Evolutionary conservation across 352 stramenopile genomes (phyloP).

Genomic region (Albugo candida): DNA sequence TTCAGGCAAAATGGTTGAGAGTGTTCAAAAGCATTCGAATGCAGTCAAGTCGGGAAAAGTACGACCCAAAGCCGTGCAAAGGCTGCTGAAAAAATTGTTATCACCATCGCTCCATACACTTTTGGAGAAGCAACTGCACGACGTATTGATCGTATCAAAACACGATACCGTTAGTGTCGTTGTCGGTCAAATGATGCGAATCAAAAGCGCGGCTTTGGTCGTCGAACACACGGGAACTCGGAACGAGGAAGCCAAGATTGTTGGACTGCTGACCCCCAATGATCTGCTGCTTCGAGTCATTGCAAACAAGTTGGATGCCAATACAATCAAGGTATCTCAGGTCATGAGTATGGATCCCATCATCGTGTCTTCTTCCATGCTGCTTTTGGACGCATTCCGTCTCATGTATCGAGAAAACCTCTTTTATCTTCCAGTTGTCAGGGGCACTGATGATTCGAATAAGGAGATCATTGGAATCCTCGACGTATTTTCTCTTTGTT

Average conservation of each 20-base stretch:
- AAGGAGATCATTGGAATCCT: conserved; percentile 56
- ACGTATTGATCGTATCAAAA: conserved; percentile 57
- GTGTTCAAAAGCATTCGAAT: too few species aligned
- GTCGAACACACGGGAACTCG: conserved; percentile 80
- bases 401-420: conserved; percentile 79
- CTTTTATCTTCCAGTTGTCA: conserved; percentile 56
- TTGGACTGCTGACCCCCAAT: conserved; percentile 95
- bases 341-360: conserved; percentile 77
- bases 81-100: conserved; percentile 79
- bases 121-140: conserved; percentile 38
- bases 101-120: conserved; percentile 73
- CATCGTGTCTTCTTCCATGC: conserved; percentile 43
- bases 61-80: conserved; percentile 8
- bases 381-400: conserved; percentile 77
- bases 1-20: neutral
- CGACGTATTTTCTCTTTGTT: conserved; percentile 78
- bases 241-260: conserved; percentile 41
- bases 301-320: conserved; percentile 81
- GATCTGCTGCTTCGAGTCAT: conserved; percentile 94
- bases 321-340: conserved; percentile 82
- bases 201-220: conserved; percentile 87
- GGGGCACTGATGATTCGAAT: conserved; percentile 26
- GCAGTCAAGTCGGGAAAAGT: too few species aligned
- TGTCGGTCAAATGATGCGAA: conserved; percentile 79
- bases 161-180: conserved; percentile 86